Evolutionary conservation across 306 rosid species (phyloP), one percentile per base, ranked within the genome.

Genomic region (Oxytropis ochrocephala): DNA sequence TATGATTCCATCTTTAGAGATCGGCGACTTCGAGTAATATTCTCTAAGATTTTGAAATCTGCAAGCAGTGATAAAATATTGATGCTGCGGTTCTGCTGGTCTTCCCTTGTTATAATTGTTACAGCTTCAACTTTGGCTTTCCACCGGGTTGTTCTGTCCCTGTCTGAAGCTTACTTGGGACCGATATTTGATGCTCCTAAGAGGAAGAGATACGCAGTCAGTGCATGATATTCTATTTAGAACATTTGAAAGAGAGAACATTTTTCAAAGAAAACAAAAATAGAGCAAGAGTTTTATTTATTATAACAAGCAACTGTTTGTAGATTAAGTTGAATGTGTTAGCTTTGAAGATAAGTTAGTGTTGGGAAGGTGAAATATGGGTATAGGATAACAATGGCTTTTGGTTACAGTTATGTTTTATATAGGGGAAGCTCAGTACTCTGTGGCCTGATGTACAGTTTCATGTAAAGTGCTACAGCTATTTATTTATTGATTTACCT

Each of bases 81-180:
- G 82, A 79, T 84, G 82, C 56, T 90, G 79, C 87, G 84, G 69
- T 80, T 94, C 66, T 87, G 35, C 73, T 94, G 87, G 96, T 77
- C 85, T 59, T 90, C 96, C 73, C 55, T 82, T 53, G 59, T 82
- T 32, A 76, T 84, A 76, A 50, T 79, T 12, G 55, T 82, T 46
- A 81, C 80, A 62, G 93, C 97, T 70, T 84, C 89, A 16, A 81
- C 86, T 61, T 13, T 79, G 85, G 97, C 98, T 79, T 88, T 86
- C 64, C 96, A 86, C 43, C 80, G 81, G 62, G 55, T 63, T 41
- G 10, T 87, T 39, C 83, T 90, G 72, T 80, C 80, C 27, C 59
- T 94, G 5, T 88, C 98, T 0, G 92, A 94, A 81, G 80, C 84
- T 36, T 81, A 83, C 82, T 74, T 94, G 39, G 84, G 75, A 1